Base-by-base conservation (phyloP, 106 monocot genomes). In the Allium cepa region DNA sequence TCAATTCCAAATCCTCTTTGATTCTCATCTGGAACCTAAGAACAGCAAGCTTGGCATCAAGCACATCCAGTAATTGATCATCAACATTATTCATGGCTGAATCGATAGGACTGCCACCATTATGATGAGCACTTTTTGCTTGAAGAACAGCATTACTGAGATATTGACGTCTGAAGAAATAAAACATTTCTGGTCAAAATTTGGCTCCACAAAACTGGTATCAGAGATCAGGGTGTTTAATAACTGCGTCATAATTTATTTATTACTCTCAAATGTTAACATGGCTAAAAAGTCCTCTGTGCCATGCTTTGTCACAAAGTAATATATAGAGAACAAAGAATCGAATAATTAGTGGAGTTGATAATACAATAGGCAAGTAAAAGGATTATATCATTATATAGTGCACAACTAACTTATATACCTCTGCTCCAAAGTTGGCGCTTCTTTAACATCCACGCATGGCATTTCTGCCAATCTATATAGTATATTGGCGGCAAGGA, bases 61-160 rank as follows among this genome's bases (percentile, higher is more conserved):
- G 90, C 81, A 99, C 81, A 73, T 86, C 92, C 61, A 90, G 70
- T 51, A 90, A 81, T 11, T 82, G 84, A 72, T 89, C 90, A 69
- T 99, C 92, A 51, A 72, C 45, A 70, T 26, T 57, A 71, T 72
- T 84, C 68, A 53, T 78, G 2, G 68, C 75, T 50, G 76, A 73
- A 70, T 36, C 26, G n/a, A 57, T 64, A 28, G 70, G 50, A 68
- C 78, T 52, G 26, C 56, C 53, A 56, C 59, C 76, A 27, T 62
- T 78, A 63, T 64, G 70, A 63, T 64, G 70, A 53, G 93, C 87
- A 70, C 79, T 93, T 83, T 93, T 99, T 49, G 93, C 99, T 68
- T 99, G 99, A 57, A 99, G 73, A 56, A 90, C 82, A 53, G 99
- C 99, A 83, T 81, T 93, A 78, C 93, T 90, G 59, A 99, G 83